A percentile compares a stretch with the other conserved stretches of the same genome.
Evolutionary conservation across 176 grass and related monocot species (phyloP).

Genomic region (Zoysia japonica): DNA sequence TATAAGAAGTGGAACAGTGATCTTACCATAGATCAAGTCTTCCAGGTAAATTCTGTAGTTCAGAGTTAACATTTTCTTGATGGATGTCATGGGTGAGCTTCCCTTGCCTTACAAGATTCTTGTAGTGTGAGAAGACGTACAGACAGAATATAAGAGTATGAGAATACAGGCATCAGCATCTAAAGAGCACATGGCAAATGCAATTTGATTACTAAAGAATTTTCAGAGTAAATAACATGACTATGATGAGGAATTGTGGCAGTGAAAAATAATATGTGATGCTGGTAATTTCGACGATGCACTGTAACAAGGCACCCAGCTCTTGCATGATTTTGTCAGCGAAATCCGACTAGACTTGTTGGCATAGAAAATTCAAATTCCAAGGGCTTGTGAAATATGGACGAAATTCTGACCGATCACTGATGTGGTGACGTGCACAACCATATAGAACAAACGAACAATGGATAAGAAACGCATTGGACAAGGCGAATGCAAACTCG

Average conservation of each 20-base stretch:
- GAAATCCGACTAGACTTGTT: no score
- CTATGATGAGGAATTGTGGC: no score
- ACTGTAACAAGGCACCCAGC: no score
- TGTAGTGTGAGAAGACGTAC: slow-evolving; percentile 87
- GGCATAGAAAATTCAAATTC: neutral
- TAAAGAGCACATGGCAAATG: no score
- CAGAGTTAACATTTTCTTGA: slow-evolving; percentile 75
- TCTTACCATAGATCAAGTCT: slow-evolving; percentile 42
- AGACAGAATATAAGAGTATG: slow-evolving; percentile 34
- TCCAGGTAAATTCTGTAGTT: slow-evolving; percentile 61
- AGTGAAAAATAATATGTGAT: no score
- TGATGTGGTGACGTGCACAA: neutral
- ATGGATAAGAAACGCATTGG: neutral
- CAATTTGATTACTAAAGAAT: no score
- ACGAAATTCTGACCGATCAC: neutral
- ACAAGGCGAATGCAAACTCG: neutral
- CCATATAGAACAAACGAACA: no score
- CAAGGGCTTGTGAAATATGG: neutral
- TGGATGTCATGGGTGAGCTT: slow-evolving; percentile 72
- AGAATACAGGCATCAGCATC: neutral
- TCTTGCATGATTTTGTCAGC: no score
- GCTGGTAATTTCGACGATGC: no score
- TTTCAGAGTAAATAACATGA: no score
- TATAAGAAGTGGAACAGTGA: neutral
- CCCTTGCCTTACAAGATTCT: slow-evolving; percentile 64